Evolutionary conservation across 768 basidiomycete species (phyloP).

Genomic region (Lactifluus rugatus): DNA sequence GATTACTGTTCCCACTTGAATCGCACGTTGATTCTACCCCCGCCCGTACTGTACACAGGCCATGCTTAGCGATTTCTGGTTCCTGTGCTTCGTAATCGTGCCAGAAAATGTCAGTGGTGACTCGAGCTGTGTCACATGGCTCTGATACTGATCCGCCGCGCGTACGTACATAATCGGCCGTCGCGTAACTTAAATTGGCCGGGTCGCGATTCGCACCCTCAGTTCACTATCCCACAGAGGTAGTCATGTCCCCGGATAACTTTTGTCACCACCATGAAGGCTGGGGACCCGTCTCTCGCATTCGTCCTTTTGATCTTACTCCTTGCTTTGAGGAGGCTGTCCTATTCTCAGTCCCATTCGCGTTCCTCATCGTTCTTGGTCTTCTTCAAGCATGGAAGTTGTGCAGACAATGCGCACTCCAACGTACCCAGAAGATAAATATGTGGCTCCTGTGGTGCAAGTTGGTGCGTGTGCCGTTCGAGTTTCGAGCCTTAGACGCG

Average conservation of each 20-base stretch:
- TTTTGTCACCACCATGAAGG: conserved; percentile 53
- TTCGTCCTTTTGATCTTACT: conserved; percentile 65
- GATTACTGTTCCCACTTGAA: too few relatives aligned
- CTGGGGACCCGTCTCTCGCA: conserved; percentile 49
- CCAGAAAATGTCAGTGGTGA: too few relatives aligned
- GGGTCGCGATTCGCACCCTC: background rate
- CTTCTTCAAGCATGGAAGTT: conserved; percentile 31
- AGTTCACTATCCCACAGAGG: background rate
- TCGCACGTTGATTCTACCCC: too few relatives aligned
- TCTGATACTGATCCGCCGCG: too few relatives aligned
- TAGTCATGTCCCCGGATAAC: background rate
- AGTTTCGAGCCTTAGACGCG: background rate
- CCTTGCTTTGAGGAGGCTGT: conserved; percentile 75
- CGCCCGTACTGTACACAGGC: too few relatives aligned
- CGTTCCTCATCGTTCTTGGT: conserved; percentile 34
- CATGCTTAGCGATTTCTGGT: too few relatives aligned
- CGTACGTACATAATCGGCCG: too few relatives aligned
- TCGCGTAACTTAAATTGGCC: background rate
- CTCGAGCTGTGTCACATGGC: too few relatives aligned
- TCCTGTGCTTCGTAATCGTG: too few relatives aligned
- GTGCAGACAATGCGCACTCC: conserved; percentile 23
- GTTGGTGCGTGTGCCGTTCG: conserved; percentile 40
- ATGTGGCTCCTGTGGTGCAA: conserved; percentile 47
- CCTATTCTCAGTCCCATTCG: conserved; percentile 45
- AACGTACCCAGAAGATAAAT: conserved; percentile 37